Percentiles rank a stretch among this genome's conserved stretches.
Evolutionary conservation across 148 eudicot species (phyloP).

Genomic region (Chenopodium album): DNA sequence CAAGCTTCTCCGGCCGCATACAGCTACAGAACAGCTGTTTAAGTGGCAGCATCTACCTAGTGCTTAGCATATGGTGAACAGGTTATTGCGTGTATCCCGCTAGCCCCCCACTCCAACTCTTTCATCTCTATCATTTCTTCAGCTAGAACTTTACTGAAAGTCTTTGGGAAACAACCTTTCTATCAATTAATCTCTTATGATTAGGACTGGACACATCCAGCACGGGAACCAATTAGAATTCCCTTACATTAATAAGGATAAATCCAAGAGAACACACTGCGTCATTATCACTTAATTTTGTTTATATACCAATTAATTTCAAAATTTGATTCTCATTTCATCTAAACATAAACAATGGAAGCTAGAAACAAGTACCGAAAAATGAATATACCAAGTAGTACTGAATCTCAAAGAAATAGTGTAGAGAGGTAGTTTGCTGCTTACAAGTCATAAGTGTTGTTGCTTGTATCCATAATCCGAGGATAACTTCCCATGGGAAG

Average conservation of each 20-base stretch:
- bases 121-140: neutral
- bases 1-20: neutral
- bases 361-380: neutral
- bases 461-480: conserved; percentile 84
- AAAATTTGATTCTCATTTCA: neutral
- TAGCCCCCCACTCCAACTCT: neutral
- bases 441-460: conserved; percentile 92
- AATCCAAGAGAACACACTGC: neutral
- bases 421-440: conserved; percentile 27
- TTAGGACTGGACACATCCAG: neutral
- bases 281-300: neutral
- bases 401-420: neutral
- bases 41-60: neutral
- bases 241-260: neutral
- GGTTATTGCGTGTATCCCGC: neutral
- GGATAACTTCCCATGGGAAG: conserved; percentile 98
- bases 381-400: neutral
- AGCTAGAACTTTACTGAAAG: neutral
- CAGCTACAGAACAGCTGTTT: neutral
- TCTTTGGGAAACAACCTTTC: neutral
- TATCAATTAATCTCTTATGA: neutral
- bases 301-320: neutral
- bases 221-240: neutral
- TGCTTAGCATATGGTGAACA: neutral
- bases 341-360: neutral